phyloP scores from a whole-genome alignment of 176 grass and related monocot species.

The Hordeum marinum region DNA sequence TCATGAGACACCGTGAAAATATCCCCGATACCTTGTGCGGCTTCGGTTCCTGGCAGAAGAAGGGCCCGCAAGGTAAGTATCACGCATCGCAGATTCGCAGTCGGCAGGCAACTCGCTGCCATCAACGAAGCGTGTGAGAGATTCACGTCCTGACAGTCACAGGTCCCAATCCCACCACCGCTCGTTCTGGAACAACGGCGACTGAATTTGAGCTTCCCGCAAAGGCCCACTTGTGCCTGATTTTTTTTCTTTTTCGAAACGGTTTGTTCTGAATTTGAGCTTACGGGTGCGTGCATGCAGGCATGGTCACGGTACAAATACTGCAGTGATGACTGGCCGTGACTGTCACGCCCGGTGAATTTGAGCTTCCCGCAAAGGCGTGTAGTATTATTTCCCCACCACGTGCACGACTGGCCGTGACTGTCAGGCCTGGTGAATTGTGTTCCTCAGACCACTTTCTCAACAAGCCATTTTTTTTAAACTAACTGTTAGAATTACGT shows the following conservation, averaged over 20 bases:
- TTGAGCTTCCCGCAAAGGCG: no score
- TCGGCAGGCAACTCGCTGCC: neutral
- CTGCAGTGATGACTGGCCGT: no score
- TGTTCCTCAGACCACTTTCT: no score
- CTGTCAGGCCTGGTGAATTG: neutral
- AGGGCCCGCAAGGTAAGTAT: neutral
- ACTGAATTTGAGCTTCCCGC: neutral
- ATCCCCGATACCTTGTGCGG: neutral
- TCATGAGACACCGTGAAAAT: neutral
- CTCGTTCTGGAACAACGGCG: neutral
- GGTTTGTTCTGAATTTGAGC: neutral
- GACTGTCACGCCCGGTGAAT: no score
- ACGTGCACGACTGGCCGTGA: neutral
- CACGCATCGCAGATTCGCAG: neutral
- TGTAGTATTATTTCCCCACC: neutral
- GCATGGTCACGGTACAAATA: neutral
- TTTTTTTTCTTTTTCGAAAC: no score
- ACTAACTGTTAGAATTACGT: no score
- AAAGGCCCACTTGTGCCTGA: no score
- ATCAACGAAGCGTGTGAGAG: neutral
- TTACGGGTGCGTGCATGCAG: neutral
- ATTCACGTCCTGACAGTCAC: conserved; percentile 13
- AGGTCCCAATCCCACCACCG: neutral
- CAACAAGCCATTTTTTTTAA: no score
- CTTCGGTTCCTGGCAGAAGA: neutral